A percentile compares a stretch with the other conserved stretches of the same genome.
Evolutionary conservation across 2,329 filamentous ascomycete species (phyloP).

Genomic region (Phaeosphaeria sp.): DNA sequence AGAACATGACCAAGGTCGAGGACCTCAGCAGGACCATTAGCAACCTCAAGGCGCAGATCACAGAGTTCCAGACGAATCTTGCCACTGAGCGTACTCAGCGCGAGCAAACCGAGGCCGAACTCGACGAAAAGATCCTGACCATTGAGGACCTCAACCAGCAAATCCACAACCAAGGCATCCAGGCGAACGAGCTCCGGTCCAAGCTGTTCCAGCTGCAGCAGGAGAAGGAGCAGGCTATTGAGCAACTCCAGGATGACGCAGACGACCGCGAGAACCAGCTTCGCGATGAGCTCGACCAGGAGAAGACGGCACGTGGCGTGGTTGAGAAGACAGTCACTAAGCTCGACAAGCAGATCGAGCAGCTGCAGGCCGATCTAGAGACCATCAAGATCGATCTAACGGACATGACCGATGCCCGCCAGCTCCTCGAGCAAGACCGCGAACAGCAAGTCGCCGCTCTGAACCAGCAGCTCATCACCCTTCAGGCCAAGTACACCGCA

Average conservation of each 20-base stretch:
- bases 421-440: constrained; percentile 40
- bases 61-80: constrained; percentile 45
- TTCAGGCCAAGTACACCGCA: constrained; percentile 38
- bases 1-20: constrained; percentile 45
- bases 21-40: constrained; percentile 42
- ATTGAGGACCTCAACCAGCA: constrained; percentile 51
- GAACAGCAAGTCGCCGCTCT: constrained; percentile 45
- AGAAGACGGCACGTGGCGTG: constrained; percentile 47
- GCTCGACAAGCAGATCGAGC: constrained; percentile 41
- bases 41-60: constrained; percentile 49
- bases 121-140: constrained; percentile 52
- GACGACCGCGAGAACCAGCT: constrained; percentile 50
- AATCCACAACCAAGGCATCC: constrained; percentile 50
- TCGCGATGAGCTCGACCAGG: constrained; percentile 47
- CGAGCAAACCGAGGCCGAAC: constrained; percentile 51
- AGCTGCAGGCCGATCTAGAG: constrained; percentile 43
- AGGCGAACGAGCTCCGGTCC: constrained; percentile 57
- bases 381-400: constrained; percentile 28
- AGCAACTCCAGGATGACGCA: constrained; percentile 45
- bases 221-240: constrained; percentile 48
- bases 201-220: constrained; percentile 57
- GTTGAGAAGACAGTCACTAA: constrained; percentile 47
- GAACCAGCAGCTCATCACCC: constrained; percentile 41
- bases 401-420: constrained; percentile 37
- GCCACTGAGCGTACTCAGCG: constrained; percentile 53